A percentile compares a stretch with the other conserved stretches of the same genome.
phyloP scores from a whole-genome alignment of 352 stramenopile species.

The Globisporangium orthogonon region DNA sequence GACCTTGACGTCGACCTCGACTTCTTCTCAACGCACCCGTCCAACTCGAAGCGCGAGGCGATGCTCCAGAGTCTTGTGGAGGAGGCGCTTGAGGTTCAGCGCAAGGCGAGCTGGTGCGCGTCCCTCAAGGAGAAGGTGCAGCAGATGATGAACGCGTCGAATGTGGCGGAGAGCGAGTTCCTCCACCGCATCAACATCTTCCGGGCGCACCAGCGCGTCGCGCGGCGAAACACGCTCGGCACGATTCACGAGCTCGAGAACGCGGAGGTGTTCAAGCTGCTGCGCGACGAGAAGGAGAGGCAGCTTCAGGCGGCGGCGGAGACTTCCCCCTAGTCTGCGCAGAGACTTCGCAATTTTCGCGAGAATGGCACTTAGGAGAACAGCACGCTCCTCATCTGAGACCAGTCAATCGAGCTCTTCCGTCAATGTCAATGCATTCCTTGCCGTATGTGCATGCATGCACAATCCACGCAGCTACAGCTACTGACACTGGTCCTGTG shows the following conservation, averaged over 20 bases:
- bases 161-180: slow-evolving; percentile 25
- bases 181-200: slow-evolving; percentile 31
- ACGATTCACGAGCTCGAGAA: slow-evolving; percentile 57
- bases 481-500: no score
- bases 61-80: slow-evolving; percentile 34
- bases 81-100: slow-evolving; percentile 36
- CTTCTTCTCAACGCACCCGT: slow-evolving; percentile 61
- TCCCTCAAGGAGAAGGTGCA: slow-evolving; percentile 50
- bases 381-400: no score
- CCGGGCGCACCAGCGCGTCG: slow-evolving; percentile 9
- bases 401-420: background rate
- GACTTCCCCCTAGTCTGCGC: background rate
- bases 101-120: slow-evolving; percentile 43
- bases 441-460: no score
- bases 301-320: background rate
- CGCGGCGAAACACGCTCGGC: slow-evolving; percentile 34
- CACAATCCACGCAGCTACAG: no score
- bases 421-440: no score
- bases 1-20: slow-evolving; percentile 29
- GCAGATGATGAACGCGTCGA: slow-evolving; percentile 24
- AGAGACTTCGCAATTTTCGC: no score
- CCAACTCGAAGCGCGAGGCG: slow-evolving; percentile 50
- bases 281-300: slow-evolving; percentile 17
- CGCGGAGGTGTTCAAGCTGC: slow-evolving; percentile 39
- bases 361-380: no score